Base-by-base conservation (phyloP, 192 early-diverging fungal genomes). In the Linnemannia elongata region DNA sequence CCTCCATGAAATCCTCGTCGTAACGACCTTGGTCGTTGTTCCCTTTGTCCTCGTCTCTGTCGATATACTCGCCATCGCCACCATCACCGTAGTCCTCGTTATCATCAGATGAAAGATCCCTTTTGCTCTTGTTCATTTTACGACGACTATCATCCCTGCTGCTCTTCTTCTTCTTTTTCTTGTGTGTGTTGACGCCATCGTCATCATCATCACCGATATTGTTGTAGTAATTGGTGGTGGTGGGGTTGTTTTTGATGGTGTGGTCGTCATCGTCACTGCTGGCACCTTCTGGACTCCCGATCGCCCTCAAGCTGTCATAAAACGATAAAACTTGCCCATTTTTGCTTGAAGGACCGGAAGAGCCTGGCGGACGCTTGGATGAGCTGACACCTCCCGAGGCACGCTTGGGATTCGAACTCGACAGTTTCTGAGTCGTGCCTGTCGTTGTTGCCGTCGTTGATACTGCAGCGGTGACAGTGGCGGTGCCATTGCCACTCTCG, bases 241-340 rank as follows among this genome's bases (percentile, higher is more conserved):
- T 70, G n/a, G n/a, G n/a, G 15, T 63, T 1, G 39, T 1, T 68
- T 36, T 77, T 35, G 8, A 38, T 60, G 55, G 7, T 20, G 20
- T 6, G 1, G 35, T 57, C 52, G 2, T 76, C 75, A 7, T 36
- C 30, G 27, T 66, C 60, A 66, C 74, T 57, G 52, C 54, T 75
- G 8, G 52, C n/a, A 9, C 68, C 77, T 24, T 84, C 77, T 52
- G 35, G 70, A 75, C 77, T 79, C 8, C 82, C 82, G 69, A 84
- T 85, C n/a, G 83, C 77, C 27, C 49, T 76, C 77, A 85, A 80
- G 78, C 78, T 49, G 68, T 79, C 78, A 80, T 78, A 80, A 80
- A 80, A 85, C 44, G 75, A 85, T 70, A 75, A 69, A 70, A 85
- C 85, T 87, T 81, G 79, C 85, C 85, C 85, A 81, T 87, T 87